These are phyloP conservation scores for Xylaria scruposa DNA, from an alignment of 495 filamentous ascomycete species.

Conservation along the genomic window DNA sequence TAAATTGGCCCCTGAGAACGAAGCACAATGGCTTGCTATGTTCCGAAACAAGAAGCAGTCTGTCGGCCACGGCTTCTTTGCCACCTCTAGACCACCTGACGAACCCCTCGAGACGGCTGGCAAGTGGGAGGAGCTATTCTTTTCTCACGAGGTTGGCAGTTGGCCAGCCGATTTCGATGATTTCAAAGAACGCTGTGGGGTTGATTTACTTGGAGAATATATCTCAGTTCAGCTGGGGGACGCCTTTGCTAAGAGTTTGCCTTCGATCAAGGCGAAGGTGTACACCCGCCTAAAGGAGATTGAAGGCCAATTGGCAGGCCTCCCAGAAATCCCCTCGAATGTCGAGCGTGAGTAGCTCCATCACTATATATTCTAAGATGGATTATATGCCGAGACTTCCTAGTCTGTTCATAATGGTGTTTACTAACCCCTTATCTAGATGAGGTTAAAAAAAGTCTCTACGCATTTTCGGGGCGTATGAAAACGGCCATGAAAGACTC, in stretches of 20 bases:
- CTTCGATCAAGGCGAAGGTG: slow-evolving; percentile 64
- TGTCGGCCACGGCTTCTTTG: slow-evolving; percentile 70
- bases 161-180: slow-evolving; percentile 56
- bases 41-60: slow-evolving; percentile 60
- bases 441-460: slow-evolving; percentile 51
- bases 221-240: slow-evolving; percentile 37
- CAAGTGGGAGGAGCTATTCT: slow-evolving; percentile 66
- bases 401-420: background rate
- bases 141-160: slow-evolving; percentile 44
- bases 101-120: slow-evolving; percentile 60
- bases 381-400: background rate
- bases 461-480: slow-evolving; percentile 49
- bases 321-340: slow-evolving; percentile 63
- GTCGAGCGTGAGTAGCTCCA: slow-evolving; percentile 43
- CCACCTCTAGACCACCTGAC: slow-evolving; percentile 57
- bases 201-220: slow-evolving; percentile 48
- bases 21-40: slow-evolving; percentile 64
- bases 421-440: slow-evolving; percentile 26
- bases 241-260: slow-evolving; percentile 52
- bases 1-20: slow-evolving; percentile 56
- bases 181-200: slow-evolving; percentile 64
- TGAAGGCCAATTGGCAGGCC: slow-evolving; percentile 50
- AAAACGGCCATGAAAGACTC: slow-evolving; percentile 41
- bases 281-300: slow-evolving; percentile 55
- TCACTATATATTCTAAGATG: background rate